Evolutionary conservation across 495 filamentous ascomycete genomes (phyloP), one percentile per base, ranked within the genome.

Genomic region (Neurospora sp.): DNA sequence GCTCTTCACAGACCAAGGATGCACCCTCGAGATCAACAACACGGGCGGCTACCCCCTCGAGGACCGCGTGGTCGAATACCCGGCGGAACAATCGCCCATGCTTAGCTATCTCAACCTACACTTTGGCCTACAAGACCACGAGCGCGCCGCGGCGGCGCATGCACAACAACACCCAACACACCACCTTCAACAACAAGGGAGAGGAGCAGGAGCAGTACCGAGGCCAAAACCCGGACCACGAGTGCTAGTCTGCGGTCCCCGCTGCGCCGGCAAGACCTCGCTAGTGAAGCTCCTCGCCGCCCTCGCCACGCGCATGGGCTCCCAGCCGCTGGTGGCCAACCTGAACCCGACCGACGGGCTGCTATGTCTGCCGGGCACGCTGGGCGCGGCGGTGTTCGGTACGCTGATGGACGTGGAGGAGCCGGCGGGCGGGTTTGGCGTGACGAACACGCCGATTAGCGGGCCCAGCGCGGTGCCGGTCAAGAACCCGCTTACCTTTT

Each of bases 401-500:
- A 91, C 91, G 0, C 90, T 97, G 79, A 88, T 99, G 78, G 95
- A 98, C 79, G 88, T 97, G 2, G 80, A 81, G 76, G 76, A 80
- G 5, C 76, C 79, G 1, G 93, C 93, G 77, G 92, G 96, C 71
- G 94, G 95, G 4, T 97, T 93, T 88, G 96, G 96, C 44, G 75
- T 93, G 88, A 93, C 93, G 49, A 73, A 86, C 78, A 94, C 92
- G 78, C 95, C 96, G 1, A 97, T 93, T 76, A 95, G 91, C 73
- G 95, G 95, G 3, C 94, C 96, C 8, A 96, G 91, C 74, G 87
- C 90, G 14, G 88, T 96, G 18, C 94, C 96, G 1, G 93, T 97
- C 35, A 98, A 97, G 83, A 83, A 96, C 76, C 96, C 96, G 23
- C 82, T 98, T 72, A 93, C 94, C n/a, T 98, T 97, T 77, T 93